Evolutionary conservation across 139 green algal species (phyloP), one percentile per base, ranked within the genome.

Genomic region (Chlamydomonas schloesseri): DNA sequence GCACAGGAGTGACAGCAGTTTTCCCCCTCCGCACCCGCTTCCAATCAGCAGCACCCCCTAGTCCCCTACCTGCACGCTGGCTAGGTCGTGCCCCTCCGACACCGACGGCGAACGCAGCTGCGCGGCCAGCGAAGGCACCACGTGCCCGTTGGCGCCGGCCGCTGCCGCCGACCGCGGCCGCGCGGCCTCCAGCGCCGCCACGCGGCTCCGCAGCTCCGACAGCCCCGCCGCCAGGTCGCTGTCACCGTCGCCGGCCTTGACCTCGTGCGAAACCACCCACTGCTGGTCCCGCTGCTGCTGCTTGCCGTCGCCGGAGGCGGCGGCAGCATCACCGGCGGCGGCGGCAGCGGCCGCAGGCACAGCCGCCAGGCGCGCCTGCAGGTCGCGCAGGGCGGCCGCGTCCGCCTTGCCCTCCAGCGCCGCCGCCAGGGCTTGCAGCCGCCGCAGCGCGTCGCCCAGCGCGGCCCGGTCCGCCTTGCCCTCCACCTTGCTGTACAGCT

Each of bases 361-460:
- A 4, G 15, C 11, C 8, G 71, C 78, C 9, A 84, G 4, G n/a
- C 65, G 64, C 29, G 26, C 24, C 20, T 65, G 15, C n/a, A 71
- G 10, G 26, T 76, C 67, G 29, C 26, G 28, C n/a, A 76, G 23
- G 34, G 79, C 46, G 18, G 46, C 10, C 0, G 23, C 24, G 47
- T 76, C 79, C 28, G 79, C 79, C 79, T 85, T 85, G n/a, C 29
- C 34, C 37, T 67, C 67, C 65, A 85, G 65, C 10, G 79, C 67
- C 11, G 79, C 33, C 11, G 79, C 67, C 29, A 85, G 47, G 5
- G 77, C 79, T 47, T 85, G 79, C 46, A 85, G 67, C 26, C 31
- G 31, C 31, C 67, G 64, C 31, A 85, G 79, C 13, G 79, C 67
- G 9, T 85, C 79, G 67, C 76, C 79, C 47, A 85, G 67, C 6